Evolutionary conservation across 768 basidiomycete genomes (phyloP), one percentile per base, ranked within the genome.

Genomic region (Tulasnella sp.): DNA sequence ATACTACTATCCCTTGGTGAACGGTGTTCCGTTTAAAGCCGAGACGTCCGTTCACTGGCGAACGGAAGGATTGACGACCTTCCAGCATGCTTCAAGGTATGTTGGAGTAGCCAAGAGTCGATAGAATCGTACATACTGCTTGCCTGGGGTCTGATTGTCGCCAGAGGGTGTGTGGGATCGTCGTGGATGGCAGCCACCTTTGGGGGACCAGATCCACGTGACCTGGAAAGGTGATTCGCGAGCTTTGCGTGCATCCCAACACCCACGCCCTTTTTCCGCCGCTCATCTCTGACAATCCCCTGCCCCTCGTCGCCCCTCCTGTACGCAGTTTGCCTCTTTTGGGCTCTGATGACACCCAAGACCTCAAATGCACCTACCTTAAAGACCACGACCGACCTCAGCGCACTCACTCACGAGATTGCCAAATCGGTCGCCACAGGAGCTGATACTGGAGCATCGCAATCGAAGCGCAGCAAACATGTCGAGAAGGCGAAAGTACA

Each of bases 401-500:
- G 40, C 36, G 42, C 68, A 5, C 40, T 69, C 22, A 37, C 68
- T 14, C 44, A 41, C 32, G 68, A 69, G 68, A 59, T 69, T 35
- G 39, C 68, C 8, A 69, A 42, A 47, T 69, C 68, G n/a, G 68
- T 69, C 22, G 41, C 68, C 7, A 32, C 34, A 34, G 63, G 37
- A 62, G 67, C 34, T 19, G 68, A 59, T 35, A 37, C n/a, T 26
- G 66, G 66, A 40, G 66, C 14, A 19, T 1, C 37, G 26, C 41
- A 47, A 35, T 69, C 70, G 26, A 71, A 71, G 40, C 52, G 70
- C 8, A 66, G 14, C n/a, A 72, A 72, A 37, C 72, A 72, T 52
- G 42, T 72, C 5, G 72, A 72, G 44, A 72, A 72, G 66, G 64
- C 66, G 17, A 72, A 72, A 66, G 9, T 72, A 34, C 72, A 72